phyloP scores from a whole-genome alignment of 768 basidiomycete species.

The Hypsizygus marmoreus region DNA sequence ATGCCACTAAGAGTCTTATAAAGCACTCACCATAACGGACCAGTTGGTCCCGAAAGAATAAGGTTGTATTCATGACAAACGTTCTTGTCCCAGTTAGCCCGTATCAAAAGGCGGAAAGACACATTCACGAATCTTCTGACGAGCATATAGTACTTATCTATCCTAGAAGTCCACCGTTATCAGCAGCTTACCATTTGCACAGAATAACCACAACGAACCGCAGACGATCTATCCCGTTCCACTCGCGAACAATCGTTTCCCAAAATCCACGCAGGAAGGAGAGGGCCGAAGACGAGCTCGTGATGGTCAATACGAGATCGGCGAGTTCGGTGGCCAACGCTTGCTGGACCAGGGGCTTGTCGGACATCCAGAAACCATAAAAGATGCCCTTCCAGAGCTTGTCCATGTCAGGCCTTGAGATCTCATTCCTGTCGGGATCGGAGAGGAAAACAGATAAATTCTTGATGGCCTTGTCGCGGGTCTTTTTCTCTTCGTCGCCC shows the following conservation, averaged over 20 bases:
- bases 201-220: conserved; percentile 51
- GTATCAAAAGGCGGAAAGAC: conserved; percentile 77
- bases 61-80: conserved; percentile 63
- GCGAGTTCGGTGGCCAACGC: conserved; percentile 85
- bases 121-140: conserved; percentile 87
- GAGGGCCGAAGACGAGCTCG: conserved; percentile 57
- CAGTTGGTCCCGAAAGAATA: conserved; percentile 67
- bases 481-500: conserved; percentile 75
- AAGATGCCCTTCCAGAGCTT: conserved; percentile 98
- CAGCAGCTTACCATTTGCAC: conserved; percentile 7
- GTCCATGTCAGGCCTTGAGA: conserved; percentile 78
- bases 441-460: conserved; percentile 80
- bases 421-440: conserved; percentile 53
- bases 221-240: conserved; percentile 89
- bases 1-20: background rate
- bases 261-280: conserved; percentile 89
- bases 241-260: conserved; percentile 87
- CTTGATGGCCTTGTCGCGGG: conserved; percentile 88
- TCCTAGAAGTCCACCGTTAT: conserved; percentile 48
- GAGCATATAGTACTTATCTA: conserved; percentile 98
- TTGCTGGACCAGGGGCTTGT: conserved; percentile 96
- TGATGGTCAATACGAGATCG: conserved; percentile 73
- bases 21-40: conserved; percentile 75
- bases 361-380: conserved; percentile 99
- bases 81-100: conserved; percentile 63